Percentiles rank a stretch among this genome's conserved stretches.
phyloP scores from a whole-genome alignment of 352 stramenopile genomes.

The Blastocystis sp. region DNA sequence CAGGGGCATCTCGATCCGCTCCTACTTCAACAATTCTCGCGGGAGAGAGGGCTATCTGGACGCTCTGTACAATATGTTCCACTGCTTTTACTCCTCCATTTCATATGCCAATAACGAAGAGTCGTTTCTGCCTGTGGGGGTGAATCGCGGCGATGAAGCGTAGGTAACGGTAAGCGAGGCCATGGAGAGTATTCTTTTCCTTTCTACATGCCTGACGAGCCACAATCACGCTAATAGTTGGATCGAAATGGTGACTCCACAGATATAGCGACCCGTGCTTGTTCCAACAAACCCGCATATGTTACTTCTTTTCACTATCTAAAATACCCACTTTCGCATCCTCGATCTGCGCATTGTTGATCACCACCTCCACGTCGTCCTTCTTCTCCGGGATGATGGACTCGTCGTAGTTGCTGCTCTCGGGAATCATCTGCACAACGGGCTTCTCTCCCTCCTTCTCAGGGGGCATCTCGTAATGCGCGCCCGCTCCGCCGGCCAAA shows the following conservation, averaged over 20 bases:
- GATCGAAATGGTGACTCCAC: constrained; percentile 34
- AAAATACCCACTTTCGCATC: neutral
- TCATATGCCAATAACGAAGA: neutral
- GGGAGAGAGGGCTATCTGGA: neutral
- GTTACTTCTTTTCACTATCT: neutral
- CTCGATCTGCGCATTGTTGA: constrained; percentile 25
- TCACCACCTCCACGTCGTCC: constrained; percentile 55
- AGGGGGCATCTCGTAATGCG: neutral
- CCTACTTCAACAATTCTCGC: neutral
- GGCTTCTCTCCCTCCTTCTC: constrained; percentile 32
- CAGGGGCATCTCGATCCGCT: neutral
- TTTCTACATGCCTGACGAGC: constrained; percentile 47
- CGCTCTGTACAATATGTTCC: constrained; percentile 28
- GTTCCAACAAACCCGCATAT: neutral
- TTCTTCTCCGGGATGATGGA: constrained; percentile 58
- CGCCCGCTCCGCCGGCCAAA: neutral
- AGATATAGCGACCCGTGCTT: neutral
- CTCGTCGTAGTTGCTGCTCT: constrained; percentile 58
- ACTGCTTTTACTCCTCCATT: constrained; percentile 32
- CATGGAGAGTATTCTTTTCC: constrained; percentile 60
- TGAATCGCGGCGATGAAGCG: neutral
- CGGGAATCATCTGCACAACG: constrained; percentile 42
- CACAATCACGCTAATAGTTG: constrained; percentile 56
- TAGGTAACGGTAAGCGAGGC: constrained; percentile 1
- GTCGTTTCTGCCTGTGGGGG: neutral